Evolutionary conservation across 2,329 filamentous ascomycete genomes (phyloP).

Genomic region (Neofusicoccum sp.): DNA sequence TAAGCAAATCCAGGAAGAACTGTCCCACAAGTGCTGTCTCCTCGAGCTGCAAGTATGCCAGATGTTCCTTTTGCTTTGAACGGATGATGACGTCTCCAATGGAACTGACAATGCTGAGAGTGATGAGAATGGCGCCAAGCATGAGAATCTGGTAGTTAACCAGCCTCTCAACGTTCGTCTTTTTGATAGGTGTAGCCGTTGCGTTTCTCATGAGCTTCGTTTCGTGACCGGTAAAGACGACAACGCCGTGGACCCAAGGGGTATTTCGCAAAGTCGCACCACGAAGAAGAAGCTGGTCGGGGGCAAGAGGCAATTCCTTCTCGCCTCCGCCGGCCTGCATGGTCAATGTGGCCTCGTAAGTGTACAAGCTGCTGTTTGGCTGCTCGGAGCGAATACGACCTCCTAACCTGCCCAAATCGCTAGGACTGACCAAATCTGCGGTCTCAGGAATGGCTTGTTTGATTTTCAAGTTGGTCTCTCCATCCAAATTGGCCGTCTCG

Average conservation of each 20-base stretch:
- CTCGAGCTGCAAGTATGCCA: conserved; percentile 71
- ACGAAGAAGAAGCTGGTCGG: conserved; percentile 88
- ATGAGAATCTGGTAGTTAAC: conserved; percentile 92
- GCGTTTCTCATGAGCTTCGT: conserved; percentile 99
- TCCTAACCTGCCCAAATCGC: conserved; percentile 79
- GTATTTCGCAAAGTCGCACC: conserved; percentile 94
- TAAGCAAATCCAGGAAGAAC: conserved; percentile 92
- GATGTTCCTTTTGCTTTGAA: conserved; percentile 58
- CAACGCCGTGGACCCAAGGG: conserved; percentile 92
- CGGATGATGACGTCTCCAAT: conserved; percentile 85
- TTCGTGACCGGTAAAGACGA: conserved; percentile 97
- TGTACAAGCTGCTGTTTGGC: conserved; percentile 97
- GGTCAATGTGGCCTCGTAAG: conserved; percentile 93
- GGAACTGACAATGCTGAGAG: conserved; percentile 84
- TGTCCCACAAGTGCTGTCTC: conserved; percentile 55
- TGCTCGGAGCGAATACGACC: conserved; percentile 91
- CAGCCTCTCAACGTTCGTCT: conserved; percentile 90
- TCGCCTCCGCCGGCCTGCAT: conserved; percentile 88
- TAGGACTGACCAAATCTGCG: conserved; percentile 77
- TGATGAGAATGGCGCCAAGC: conserved; percentile 78
- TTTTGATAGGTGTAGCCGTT: conserved; percentile 94
- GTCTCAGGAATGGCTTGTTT: conserved; percentile 97
- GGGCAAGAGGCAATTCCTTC: conserved; percentile 84
- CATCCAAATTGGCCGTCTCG: conserved; percentile 95
- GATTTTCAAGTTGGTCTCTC: conserved; percentile 97